A percentile compares a stretch with the other conserved stretches of the same genome.
Evolutionary conservation across 495 filamentous ascomycete genomes (phyloP).

Genomic region (Aspergillus baeticus): DNA sequence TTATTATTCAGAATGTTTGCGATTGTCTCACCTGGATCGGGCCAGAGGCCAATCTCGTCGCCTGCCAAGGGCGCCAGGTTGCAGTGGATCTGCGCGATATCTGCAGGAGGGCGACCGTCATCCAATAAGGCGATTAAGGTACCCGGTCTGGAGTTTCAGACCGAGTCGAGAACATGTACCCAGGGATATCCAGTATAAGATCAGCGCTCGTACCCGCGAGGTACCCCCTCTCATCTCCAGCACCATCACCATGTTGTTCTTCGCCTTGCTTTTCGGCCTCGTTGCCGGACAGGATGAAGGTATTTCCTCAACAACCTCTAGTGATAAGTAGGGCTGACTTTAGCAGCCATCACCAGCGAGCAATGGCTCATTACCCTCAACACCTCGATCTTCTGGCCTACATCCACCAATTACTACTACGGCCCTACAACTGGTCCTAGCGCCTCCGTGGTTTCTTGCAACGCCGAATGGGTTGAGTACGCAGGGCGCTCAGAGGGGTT

Average conservation of each 20-base stretch:
- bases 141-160: background rate
- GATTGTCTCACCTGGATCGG: background rate
- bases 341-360: slow-evolving; percentile 16
- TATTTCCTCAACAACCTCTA: background rate
- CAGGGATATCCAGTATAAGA: background rate
- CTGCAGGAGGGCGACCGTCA: background rate
- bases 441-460: slow-evolving; percentile 24
- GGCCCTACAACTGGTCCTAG: slow-evolving; percentile 25
- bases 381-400: slow-evolving; percentile 30
- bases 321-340: background rate
- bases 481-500: slow-evolving; percentile 13
- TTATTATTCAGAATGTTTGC: background rate
- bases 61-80: background rate
- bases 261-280: background rate
- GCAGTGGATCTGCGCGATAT: slow-evolving; percentile 1
- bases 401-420: slow-evolving; percentile 28
- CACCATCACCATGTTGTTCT: background rate
- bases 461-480: slow-evolving; percentile 25
- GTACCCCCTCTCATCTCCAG: background rate
- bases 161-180: background rate
- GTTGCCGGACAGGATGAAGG: slow-evolving; percentile 4
- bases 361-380: slow-evolving; percentile 27
- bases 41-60: background rate
- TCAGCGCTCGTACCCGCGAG: background rate
- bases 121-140: background rate